Base-by-base conservation (phyloP, 2,329 filamentous ascomycete genomes). In the Fusarium fujikuroi region DNA sequence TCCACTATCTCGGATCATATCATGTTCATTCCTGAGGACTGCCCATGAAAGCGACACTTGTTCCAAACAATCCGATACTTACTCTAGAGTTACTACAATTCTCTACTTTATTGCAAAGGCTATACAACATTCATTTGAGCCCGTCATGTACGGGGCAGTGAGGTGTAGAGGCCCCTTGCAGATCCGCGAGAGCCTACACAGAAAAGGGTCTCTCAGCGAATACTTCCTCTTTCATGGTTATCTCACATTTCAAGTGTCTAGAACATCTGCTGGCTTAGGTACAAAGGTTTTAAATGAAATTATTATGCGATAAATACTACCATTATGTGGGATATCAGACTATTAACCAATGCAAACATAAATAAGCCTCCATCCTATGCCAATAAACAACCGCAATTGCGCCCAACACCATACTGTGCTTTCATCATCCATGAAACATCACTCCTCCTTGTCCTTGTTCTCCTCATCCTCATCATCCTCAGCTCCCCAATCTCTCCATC, bases 401-500 rank as follows among this genome's bases (percentile, higher is more conserved):
- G 66, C 74, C 74, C 52, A 72, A 76, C 73, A 63, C 70, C 63
- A 36, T 54, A 54, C 34, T 40, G 19, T 67, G 63, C 56, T 60
- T 63, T 66, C 74, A 59, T 77, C 36, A 75, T 69, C 67, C 61
- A 73, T 74, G 49, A 69, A 44, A 53, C 44, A 60, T 75, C 56
- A 77, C 70, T 78, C 72, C 69, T 79, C 77, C 30, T 78, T 80
- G 53, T 80, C 78, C 25, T 79, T 78, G 14, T 79, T 79, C 28
- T 80, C 80, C 6, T 81, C 80, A 42, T 81, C 83, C 14, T 85
- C 85, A 14, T 90, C 87, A 40, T 87, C 86, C 50, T 87, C 86
- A 0, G 86, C 78, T 1, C 85, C 85, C 84, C 91, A 91, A 79
- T 96, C 93, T 58, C 87, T 87, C 85, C 90, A 95, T 0, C 93